Base-by-base conservation (phyloP, 306 rosid genomes). In the Luffa aegyptiaca region DNA sequence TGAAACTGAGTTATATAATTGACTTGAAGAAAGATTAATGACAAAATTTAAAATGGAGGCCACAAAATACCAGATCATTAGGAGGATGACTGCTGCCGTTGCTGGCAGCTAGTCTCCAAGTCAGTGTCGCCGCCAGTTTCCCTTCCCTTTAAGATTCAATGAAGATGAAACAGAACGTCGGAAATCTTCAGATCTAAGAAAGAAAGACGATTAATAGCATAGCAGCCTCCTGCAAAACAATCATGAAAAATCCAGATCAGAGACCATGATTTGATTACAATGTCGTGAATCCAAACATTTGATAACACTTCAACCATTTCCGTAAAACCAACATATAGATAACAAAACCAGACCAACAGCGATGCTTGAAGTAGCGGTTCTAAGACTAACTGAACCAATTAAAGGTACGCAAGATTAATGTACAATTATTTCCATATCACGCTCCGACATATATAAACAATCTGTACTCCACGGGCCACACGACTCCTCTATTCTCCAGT, bases 51-150 rank as follows among this genome's bases (percentile, higher is more conserved):
- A 53, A 39, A 45, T 62, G 18, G 36, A 62, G 35, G 59, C 59
- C 53, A 80, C 56, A 64, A 76, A 78, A 41, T 90, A 95, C 98
- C 91, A 88, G 82, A 84, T 95, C 93, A 89, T 83, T 94, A 66
- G 93, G 44, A 59, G 90, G 84, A 81, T 78, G 96, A 90, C 84
- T 83, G 89, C 91, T 87, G 90, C 98, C 97, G 83, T 92, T 94
- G 88, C 85, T 89, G 91, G 94, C 87, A 87, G 93, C 63, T 62
- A 35, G 80, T 87, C 97, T 88, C 97, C 98, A 92, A 86, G 91
- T 80, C 35, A 88, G 74, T 55, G 98, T 79, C 14, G 98, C 83
- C 68, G 99, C 94, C 99, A 96, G 92, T 82, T 90, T 86, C 17
- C 81, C 84, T 90, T 84, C 42, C 57, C 78, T 81, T 78, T 81